Conservation (phyloP, 345 rosid genomes). For the Melastoma malabathricum region DNA sequence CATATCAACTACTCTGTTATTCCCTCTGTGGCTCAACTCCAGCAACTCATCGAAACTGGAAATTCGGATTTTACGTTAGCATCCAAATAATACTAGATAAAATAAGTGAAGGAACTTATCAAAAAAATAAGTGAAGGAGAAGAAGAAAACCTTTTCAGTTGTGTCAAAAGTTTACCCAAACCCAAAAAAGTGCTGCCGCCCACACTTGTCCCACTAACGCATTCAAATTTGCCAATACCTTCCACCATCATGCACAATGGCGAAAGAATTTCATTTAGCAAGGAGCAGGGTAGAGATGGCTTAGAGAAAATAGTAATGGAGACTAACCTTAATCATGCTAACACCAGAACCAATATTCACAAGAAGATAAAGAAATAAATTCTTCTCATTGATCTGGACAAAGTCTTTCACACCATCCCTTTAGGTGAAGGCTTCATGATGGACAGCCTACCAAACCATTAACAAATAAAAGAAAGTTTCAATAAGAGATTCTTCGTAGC, state of each 20-base stretch:
- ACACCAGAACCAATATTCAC: conserved; percentile 92
- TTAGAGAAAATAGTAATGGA: neutral
- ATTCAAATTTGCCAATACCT: conserved; percentile 64
- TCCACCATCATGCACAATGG: conserved; percentile 44
- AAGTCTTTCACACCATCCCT: conserved; percentile 54
- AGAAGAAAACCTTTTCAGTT: conserved; percentile 50
- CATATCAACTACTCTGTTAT: conserved; percentile 77
- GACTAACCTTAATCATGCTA: conserved; percentile 80
- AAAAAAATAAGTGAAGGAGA: neutral
- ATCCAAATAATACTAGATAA: neutral
- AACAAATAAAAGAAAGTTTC: conserved; percentile 7
- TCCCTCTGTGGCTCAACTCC: conserved; percentile 61
- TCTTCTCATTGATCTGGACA: conserved; percentile 56
- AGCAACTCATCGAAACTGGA: conserved; percentile 65
- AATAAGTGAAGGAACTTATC: conserved; percentile 1
- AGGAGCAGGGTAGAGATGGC: neutral
- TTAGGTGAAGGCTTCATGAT: conserved; percentile 70
- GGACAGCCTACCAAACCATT: conserved; percentile 44
- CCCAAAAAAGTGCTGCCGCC: conserved; percentile 93
- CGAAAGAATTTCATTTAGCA: conserved; percentile 6
- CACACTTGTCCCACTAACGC: conserved; percentile 80
- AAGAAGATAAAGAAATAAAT: conserved; percentile 77
- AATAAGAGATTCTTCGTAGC: conserved; percentile 1
- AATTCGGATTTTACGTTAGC: conserved; percentile 8
- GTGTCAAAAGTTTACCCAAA: conserved; percentile 72